Evolutionary conservation across 2,329 filamentous ascomycete genomes (phyloP), one percentile per base, ranked within the genome.

Genomic region (Apiospora pterosperma): DNA sequence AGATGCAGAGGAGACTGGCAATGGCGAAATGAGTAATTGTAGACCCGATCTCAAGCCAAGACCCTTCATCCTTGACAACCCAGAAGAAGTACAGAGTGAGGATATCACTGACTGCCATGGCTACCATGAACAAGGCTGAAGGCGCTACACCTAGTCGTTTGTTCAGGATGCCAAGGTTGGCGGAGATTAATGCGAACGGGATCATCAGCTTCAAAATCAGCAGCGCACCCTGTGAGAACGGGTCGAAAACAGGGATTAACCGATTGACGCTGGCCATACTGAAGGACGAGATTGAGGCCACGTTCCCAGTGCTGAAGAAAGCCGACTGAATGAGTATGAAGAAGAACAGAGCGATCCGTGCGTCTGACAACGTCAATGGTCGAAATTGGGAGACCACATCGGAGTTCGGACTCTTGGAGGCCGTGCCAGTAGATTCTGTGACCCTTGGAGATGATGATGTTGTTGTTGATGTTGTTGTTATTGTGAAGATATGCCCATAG

Each of bases 51-150:
- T 99, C 96, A 66, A 99, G 80, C 96, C 96, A 99, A 25, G 91
- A 96, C 0, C 96, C 96, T 76, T 99, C 96, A 71, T 99, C 96
- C 73, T 91, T 92, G 58, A 99, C 96, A 72, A 97, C 92, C 88
- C 92, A 99, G 80, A 99, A 99, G 82, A 99, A 99, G 72, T 96
- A 92, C 62, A 99, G 83, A 4, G 96, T 98, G 75, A 98, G 84
- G 61, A 97, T 88, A 75, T 99, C 96, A 66, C 91, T 94, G 62
- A 96, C 87, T 0, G 91, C 92, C 88, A 97, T 97, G 61, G 97
- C 93, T 2, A 95, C 81, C 90, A 97, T 97, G 79, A 98, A 97
- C 4, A 99, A 81, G 6, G 93, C 92, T 42, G 91, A 93, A 0
- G 93, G 94, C 10, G 93, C 91, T 0, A 99, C 90, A 19, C 92